These are phyloP conservation scores for Colletotrichum incanum DNA, from an alignment of 2,329 filamentous ascomycete genomes.

Conservation along the genomic window DNA sequence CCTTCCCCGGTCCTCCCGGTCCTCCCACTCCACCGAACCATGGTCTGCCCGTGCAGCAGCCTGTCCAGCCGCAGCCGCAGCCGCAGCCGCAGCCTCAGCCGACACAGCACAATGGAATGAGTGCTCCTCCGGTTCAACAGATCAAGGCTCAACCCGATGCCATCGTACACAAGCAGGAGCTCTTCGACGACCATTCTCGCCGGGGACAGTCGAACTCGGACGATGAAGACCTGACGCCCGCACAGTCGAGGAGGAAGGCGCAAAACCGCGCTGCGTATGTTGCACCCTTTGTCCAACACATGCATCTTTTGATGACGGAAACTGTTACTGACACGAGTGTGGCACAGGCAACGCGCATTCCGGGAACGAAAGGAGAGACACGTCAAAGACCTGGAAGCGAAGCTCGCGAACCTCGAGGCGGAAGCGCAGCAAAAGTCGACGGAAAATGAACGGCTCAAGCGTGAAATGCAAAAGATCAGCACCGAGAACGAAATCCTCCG, in stretches of 20 bases:
- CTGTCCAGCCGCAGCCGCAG: slow-evolving; percentile 32
- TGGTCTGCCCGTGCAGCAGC: slow-evolving; percentile 39
- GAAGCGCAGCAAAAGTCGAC: slow-evolving; percentile 80
- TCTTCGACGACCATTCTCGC: slow-evolving; percentile 53
- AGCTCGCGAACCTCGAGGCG: slow-evolving; percentile 83
- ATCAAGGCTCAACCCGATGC: slow-evolving; percentile 43
- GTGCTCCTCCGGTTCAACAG: slow-evolving; percentile 46
- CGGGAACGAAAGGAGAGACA: slow-evolving; percentile 96
- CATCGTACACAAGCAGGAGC: slow-evolving; percentile 55
- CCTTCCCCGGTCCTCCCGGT: slow-evolving; percentile 66
- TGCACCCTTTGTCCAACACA: not conserved
- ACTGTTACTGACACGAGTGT: slow-evolving; percentile 7
- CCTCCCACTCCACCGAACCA: slow-evolving; percentile 62
- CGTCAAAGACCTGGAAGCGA: slow-evolving; percentile 92
- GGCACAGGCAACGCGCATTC: slow-evolving; percentile 90
- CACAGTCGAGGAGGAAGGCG: slow-evolving; percentile 72
- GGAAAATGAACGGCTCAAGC: slow-evolving; percentile 90
- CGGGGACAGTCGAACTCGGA: slow-evolving; percentile 68
- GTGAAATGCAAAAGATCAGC: slow-evolving; percentile 84
- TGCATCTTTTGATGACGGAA: not conserved
- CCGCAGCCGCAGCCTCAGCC: slow-evolving; percentile 43
- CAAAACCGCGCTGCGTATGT: slow-evolving; percentile 76
- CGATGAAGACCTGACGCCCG: slow-evolving; percentile 70
- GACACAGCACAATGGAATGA: slow-evolving; percentile 48
- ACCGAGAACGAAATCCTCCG: slow-evolving; percentile 96